Conservation (phyloP, 305 asterid genomes). For the Fraxinus ornus region DNA sequence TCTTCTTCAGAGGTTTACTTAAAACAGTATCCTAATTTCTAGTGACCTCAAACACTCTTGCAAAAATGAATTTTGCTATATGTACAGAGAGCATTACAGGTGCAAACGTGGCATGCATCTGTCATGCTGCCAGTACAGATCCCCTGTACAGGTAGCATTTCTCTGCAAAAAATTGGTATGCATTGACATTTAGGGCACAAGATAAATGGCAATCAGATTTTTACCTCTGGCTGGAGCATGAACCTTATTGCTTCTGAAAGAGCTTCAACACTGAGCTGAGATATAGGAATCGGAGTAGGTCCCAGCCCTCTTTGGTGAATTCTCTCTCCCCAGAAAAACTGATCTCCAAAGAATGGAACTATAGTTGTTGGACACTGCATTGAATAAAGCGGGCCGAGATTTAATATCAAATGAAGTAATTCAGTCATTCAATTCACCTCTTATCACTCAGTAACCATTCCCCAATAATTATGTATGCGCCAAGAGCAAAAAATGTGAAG, state of each 20-base stretch:
- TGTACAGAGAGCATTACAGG: background rate
- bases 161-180: background rate
- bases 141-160: background rate
- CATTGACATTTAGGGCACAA: background rate
- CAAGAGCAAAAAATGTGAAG: background rate
- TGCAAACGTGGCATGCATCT: background rate
- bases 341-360: conserved; percentile 97
- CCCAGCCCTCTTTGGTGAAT: conserved; percentile 74
- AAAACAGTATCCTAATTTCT: background rate
- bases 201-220: background rate
- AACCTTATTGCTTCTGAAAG: conserved; percentile 83
- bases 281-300: conserved; percentile 83
- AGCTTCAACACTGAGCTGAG: conserved; percentile 67
- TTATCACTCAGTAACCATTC: background rate
- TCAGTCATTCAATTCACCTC: background rate
- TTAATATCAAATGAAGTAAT: background rate
- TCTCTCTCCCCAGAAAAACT: conserved; percentile 95
- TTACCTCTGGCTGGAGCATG: conserved; percentile 95
- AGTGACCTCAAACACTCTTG: background rate
- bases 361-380: conserved; percentile 98
- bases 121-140: background rate
- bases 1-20: background rate
- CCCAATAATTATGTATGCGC: background rate
- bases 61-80: background rate
- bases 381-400: background rate